Base-by-base conservation (phyloP, 1,284 basidiomycete species). In the Moesziomyces parantarcticus region DNA sequence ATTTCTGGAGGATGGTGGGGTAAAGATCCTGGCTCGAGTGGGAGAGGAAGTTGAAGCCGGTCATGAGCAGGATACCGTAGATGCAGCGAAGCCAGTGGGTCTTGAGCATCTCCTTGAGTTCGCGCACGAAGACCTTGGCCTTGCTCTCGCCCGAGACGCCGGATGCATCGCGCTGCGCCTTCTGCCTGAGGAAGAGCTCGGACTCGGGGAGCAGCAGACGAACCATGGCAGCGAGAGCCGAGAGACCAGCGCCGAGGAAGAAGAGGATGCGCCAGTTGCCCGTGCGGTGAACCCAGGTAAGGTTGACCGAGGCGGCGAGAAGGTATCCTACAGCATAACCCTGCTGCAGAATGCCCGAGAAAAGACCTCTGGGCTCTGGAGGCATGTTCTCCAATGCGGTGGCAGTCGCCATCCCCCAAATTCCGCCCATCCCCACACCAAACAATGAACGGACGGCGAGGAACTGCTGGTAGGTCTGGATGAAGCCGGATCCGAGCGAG, bases 381-480 rank as follows among this genome's bases (percentile, higher is more conserved):
- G 95, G 94, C 23, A 97, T 88, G 83, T 93, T 94, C 84, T 97
- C 96, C 14, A 98, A 89, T 0, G 92, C 91, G 0, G 54, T 64
- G 2, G 76, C 76, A 0, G 67, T 72, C 0, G 75, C 65, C 63
- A 73, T 46, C 2, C 75, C 76, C 77, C 76, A 81, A 23, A 82
- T 67, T 4, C 72, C 76, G 5, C 81, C 80, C 94, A 97, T 97
- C 7, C 89, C 90, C 7, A 92, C 65, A 11, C 85, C 83, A 63
- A 84, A 87, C 3, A 85, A 65, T 0, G 69, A 78, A 6, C 86
- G 77, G 2, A 87, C 83, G 8, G 82, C 86, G 9, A 88, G 80
- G 84, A 88, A 88, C 51, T 84, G 70, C 6, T 54, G n/a, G 72
- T 86, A 88, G 9, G 83, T 86, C 41, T 86, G 82, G 58, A 84